Evolutionary conservation across 352 stramenopile species (phyloP).

Genomic region (Phytopythium chamaehyphon): DNA sequence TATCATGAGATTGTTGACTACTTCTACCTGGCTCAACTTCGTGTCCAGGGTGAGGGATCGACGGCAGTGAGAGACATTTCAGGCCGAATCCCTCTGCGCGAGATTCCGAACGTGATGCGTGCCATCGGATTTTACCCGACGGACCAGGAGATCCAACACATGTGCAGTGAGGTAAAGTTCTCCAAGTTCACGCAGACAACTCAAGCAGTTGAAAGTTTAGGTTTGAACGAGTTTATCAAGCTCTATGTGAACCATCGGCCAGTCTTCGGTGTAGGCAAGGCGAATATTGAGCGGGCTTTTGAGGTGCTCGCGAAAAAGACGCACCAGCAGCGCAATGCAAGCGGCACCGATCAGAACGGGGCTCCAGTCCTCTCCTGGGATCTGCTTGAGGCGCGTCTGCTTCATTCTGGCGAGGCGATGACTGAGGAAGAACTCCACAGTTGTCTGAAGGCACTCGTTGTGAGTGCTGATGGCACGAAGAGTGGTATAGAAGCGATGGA

Average conservation of each 20-base stretch:
- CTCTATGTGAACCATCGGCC: constrained; percentile 93
- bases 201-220: constrained; percentile 59
- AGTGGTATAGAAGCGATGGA: constrained; percentile 31
- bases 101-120: constrained; percentile 92
- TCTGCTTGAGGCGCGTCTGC: constrained; percentile 54
- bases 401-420: constrained; percentile 75
- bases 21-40: constrained; percentile 93
- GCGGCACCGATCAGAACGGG: constrained; percentile 5
- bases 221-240: constrained; percentile 78
- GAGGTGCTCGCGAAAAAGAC: constrained; percentile 26
- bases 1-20: constrained; percentile 93
- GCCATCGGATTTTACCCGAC: constrained; percentile 92
- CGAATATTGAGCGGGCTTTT: constrained; percentile 78
- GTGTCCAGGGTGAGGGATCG: constrained; percentile 87
- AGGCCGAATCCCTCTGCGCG: constrained; percentile 67
- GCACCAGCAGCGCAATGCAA: background rate
- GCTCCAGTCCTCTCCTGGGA: constrained; percentile 49
- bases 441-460: constrained; percentile 68
- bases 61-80: constrained; percentile 69
- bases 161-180: constrained; percentile 87
- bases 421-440: constrained; percentile 76
- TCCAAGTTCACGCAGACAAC: constrained; percentile 73
- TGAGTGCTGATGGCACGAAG: constrained; percentile 23
- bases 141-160: constrained; percentile 88
- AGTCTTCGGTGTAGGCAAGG: constrained; percentile 81